Base-by-base conservation (phyloP, 768 basidiomycete species). In the Leccinum disarticulatum region DNA sequence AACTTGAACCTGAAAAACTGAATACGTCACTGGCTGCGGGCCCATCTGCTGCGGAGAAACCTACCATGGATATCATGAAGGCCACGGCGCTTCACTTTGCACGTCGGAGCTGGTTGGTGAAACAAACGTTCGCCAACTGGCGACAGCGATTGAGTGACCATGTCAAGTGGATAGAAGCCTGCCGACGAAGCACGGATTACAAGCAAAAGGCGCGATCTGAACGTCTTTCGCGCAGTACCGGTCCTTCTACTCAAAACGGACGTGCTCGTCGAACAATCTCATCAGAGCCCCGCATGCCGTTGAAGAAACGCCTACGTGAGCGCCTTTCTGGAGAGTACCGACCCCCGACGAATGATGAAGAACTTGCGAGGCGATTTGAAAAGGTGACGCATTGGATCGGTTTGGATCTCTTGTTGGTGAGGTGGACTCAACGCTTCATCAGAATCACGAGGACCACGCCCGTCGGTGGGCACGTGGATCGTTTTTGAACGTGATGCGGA, bases 381-480 rank as follows among this genome's bases (percentile, higher is more conserved):
- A 84, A 89, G 83, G 90, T 89, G 73, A 57, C 17, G 8, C 4
- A 19, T 38, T 13, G 8, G 14, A 14, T 46, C n/a, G 5, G 31
- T 10, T 36, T 10, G 30, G 7, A 43, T n/a, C 25, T 10, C 36
- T 30, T 38, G 15, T 55, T 6, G 17, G 33, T 17, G 14, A 36
- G 0, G 14, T 43, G 27, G 33, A 61, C 57, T 66, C 58, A 64
- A 49, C 1, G 48, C 31, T 62, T 60, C 30, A 35, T 62, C 70
- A 91, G 90, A 92, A 90, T 64, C 83, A 87, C 59, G 81, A 83
- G 72, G 86, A 88, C 60, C 84, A 90, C 59, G 81, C 84, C 62
- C 81, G 80, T 13, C 83, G 90, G 41, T 93, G 91, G 91, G 83
- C 87, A 0, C 80, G 78, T 52, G 87, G 87, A 14, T 85, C 91